Conservation (phyloP, 192 early-diverging fungal genomes). For the Nowakowskiella sp. region DNA sequence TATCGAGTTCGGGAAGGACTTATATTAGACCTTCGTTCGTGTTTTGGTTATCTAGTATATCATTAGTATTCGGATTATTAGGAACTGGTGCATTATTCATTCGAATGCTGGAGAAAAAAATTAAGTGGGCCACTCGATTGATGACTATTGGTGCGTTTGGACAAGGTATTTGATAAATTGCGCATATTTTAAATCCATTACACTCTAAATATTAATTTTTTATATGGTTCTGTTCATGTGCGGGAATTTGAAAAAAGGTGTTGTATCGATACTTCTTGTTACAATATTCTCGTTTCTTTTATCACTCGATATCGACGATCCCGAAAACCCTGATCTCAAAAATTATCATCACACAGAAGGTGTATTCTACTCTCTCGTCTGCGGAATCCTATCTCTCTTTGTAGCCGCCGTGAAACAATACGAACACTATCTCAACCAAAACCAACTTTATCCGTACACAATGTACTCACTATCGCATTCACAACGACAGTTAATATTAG, state of each 20-base stretch:
- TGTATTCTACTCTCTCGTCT: conserved; percentile 23
- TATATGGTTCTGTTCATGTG: no score
- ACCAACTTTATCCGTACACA: conserved; percentile 28
- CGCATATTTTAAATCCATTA: no score
- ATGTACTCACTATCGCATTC: conserved; percentile 27
- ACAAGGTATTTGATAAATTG: conserved; percentile 38
- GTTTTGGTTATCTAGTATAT: conserved; percentile 1
- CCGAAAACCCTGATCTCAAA: neutral
- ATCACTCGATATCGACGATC: no score
- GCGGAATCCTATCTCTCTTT: conserved; percentile 18
- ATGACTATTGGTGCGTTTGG: conserved; percentile 22
- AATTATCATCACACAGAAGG: conserved; percentile 20
- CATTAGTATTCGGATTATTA: conserved; percentile 28
- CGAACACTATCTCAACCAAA: conserved; percentile 27
- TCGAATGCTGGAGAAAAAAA: conserved; percentile 47
- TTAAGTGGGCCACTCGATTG: conserved; percentile 43
- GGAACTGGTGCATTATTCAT: conserved; percentile 27
- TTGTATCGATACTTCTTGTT: neutral
- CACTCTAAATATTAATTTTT: no score
- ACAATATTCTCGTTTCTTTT: no score
- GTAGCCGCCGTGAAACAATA: conserved; percentile 14
- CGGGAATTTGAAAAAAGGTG: no score
- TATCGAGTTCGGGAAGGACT: no score
- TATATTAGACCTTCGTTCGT: conserved; percentile 16
- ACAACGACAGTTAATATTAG: conserved; percentile 39